These are phyloP conservation scores for Boletellus emodensis DNA, from an alignment of 768 basidiomycete genomes.

Conservation along the genomic window DNA sequence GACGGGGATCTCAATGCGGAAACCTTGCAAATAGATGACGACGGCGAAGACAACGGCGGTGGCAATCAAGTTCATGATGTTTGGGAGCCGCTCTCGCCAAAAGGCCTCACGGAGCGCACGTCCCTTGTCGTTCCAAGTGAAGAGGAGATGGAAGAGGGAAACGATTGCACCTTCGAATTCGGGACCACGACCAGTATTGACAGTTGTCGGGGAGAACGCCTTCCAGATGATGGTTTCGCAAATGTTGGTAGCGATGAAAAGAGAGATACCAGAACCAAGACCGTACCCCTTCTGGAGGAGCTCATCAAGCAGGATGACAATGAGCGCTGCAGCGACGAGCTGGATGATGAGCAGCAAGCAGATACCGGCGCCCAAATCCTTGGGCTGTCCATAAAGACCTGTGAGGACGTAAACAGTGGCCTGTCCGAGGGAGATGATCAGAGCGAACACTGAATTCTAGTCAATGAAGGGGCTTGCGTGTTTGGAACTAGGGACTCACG, in stretches of 20 bases:
- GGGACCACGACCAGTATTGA: slow-evolving; percentile 97
- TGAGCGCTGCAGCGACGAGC: slow-evolving; percentile 87
- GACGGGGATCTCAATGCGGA: slow-evolving; percentile 97
- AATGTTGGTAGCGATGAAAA: slow-evolving; percentile 99
- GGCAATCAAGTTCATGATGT: slow-evolving; percentile 95
- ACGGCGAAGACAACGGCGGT: slow-evolving; percentile 89
- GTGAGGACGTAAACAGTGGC: slow-evolving; percentile 96
- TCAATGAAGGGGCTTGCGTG: neutral
- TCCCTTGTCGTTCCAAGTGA: slow-evolving; percentile 98
- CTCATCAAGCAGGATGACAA: slow-evolving; percentile 97
- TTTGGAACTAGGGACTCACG: slow-evolving; percentile 46
- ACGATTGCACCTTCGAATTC: slow-evolving; percentile 98
- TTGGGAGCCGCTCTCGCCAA: slow-evolving; percentile 95
- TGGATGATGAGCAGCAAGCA: slow-evolving; percentile 96
- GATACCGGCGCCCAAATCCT: slow-evolving; percentile 92
- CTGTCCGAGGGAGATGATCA: slow-evolving; percentile 94
- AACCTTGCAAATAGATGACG: slow-evolving; percentile 98
- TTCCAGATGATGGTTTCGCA: slow-evolving; percentile 99
- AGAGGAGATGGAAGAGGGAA: slow-evolving; percentile 93
- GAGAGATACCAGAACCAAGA: slow-evolving; percentile 95
- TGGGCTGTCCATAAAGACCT: slow-evolving; percentile 92
- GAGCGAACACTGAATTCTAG: slow-evolving; percentile 74
- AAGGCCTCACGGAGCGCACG: slow-evolving; percentile 97
- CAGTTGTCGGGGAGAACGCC: slow-evolving; percentile 95
- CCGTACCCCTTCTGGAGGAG: slow-evolving; percentile 99